Percentiles rank a stretch among this genome's conserved stretches.
Evolutionary conservation across 495 filamentous ascomycete genomes (phyloP).

Genomic region (Rusavskia elegans): DNA sequence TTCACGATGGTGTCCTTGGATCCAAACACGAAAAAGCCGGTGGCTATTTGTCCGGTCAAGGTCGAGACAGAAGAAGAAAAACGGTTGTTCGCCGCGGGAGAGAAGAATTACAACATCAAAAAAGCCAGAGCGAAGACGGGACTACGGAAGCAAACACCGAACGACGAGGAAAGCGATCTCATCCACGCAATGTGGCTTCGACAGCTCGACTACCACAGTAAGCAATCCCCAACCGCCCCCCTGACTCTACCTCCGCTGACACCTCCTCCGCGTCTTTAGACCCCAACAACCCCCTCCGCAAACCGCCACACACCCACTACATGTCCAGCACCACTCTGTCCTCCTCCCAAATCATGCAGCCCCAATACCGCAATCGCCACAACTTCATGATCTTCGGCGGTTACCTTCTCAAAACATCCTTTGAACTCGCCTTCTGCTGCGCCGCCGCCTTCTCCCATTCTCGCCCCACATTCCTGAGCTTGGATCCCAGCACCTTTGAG

Average conservation of each 20-base stretch:
- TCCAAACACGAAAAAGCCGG: constrained; percentile 52
- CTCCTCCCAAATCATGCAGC: constrained; percentile 73
- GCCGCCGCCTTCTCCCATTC: constrained; percentile 63
- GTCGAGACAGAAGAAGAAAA: constrained; percentile 59
- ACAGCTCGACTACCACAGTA: constrained; percentile 49
- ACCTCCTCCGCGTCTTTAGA: constrained; percentile 21
- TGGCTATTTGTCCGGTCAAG: constrained; percentile 39
- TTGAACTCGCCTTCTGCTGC: constrained; percentile 80
- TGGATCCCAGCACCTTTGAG: constrained; percentile 70
- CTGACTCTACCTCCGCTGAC: not conserved
- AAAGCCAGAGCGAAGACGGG: constrained; percentile 47
- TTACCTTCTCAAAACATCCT: constrained; percentile 66
- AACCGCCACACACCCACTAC: constrained; percentile 45
- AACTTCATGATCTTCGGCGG: constrained; percentile 88
- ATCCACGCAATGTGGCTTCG: constrained; percentile 70
- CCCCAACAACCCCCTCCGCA: constrained; percentile 36
- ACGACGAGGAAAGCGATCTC: constrained; percentile 59
- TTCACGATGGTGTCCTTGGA: constrained; percentile 79
- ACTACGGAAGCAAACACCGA: constrained; percentile 55
- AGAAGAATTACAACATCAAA: constrained; percentile 60
- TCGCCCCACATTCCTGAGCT: constrained; percentile 58
- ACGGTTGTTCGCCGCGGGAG: constrained; percentile 47
- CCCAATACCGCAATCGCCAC: constrained; percentile 70
- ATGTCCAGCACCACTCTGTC: constrained; percentile 54
- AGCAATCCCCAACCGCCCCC: not conserved